Base-by-base conservation (phyloP, 805 yeast species). In the Saccharomycopsis selenospora region DNA sequence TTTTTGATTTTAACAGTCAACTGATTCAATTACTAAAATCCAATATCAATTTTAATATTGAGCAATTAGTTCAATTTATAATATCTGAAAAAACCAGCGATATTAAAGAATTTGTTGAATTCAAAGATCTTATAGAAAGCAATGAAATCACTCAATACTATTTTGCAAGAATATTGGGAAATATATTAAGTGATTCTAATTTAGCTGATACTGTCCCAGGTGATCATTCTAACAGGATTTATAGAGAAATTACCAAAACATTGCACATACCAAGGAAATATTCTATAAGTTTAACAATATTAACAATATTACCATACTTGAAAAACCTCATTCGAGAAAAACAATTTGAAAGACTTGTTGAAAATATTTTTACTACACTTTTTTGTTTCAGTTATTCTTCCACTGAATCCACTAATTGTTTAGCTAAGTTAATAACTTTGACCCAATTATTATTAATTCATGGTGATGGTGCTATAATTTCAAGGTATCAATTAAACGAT, bases 401-500 rank as follows among this genome's bases (percentile, higher is more conserved):
- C n/a, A n/a, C n/a, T n/a, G n/a, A n/a, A n/a, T n/a, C n/a, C n/a
- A n/a, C n/a, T n/a, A n/a, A n/a, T n/a, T n/a, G 30, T 10, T 40
- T 43, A 4, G 29, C 14, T 2, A 17, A 4, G 14, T 42, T 45
- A 26, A 18, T 33, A 11, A 24, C 44, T 4, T 36, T 50, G 20
- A 44, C 47, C 20, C 26, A 43, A 6, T 28, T 40, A 18, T 43
- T 50, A 17, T 3, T 4, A 10, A 20, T 24, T 2, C 40, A 33
- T 8, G 36, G 36, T 6, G 10, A 25, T 11, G 26, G 13, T 18
- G 2, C 64, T 85, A 23, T 82, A 86, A 4, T 69, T 75, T 2
- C 89, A 80, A 57, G 72, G 93, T 55, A 66, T 82, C 36, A 73
- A 70, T 40, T 48, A 17, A 40, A 40, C 26, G 77, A 84, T 86